Percentiles rank a stretch among this genome's conserved stretches.
Evolutionary conservation across 331 rosid species (phyloP).

Genomic region (Stylosanthes scabra): DNA sequence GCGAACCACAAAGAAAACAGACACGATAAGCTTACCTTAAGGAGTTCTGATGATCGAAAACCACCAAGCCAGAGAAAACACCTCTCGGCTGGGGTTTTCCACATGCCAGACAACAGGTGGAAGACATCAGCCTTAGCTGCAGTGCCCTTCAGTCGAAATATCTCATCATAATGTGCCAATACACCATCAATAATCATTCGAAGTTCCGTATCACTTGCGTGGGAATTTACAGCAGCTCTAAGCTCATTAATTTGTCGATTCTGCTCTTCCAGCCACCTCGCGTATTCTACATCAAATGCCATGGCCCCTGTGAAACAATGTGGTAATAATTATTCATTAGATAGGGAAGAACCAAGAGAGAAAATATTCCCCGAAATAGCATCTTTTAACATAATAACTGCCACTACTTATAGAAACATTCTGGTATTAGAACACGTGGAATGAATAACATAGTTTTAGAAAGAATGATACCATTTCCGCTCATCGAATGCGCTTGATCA

Average conservation of each 20-base stretch:
- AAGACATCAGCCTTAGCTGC: conserved; percentile 91
- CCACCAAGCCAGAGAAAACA: conserved; percentile 95
- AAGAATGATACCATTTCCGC: conserved; percentile 81
- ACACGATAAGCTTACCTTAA: conserved; percentile 62
- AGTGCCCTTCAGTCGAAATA: conserved; percentile 67
- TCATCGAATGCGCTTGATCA: conserved; percentile 78
- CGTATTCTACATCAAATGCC: conserved; percentile 93
- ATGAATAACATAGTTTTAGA: conserved; percentile 37
- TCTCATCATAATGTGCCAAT: conserved; percentile 79
- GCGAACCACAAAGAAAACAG: conserved; percentile 9
- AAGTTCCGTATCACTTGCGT: conserved; percentile 87
- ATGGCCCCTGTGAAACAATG: conserved; percentile 79
- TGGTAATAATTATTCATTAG: conserved; percentile 20
- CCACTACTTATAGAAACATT: conserved; percentile 28
- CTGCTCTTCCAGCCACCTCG: conserved; percentile 97
- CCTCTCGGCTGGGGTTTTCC: conserved; percentile 94
- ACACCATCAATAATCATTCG: conserved; percentile 76
- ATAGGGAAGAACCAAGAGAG: conserved; percentile 31
- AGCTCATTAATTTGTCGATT: conserved; percentile 84
- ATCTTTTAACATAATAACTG: conserved; percentile 7
- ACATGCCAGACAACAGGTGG: conserved; percentile 94
- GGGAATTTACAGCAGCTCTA: conserved; percentile 84
- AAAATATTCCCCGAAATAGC: conserved; percentile 4
- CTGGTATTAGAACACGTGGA: conserved; percentile 21
- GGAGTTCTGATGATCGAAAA: conserved; percentile 87